These are phyloP conservation scores for Aspergillus novofumigatus DNA, from an alignment of 2,329 filamentous ascomycete genomes.

Conservation along the genomic window DNA sequence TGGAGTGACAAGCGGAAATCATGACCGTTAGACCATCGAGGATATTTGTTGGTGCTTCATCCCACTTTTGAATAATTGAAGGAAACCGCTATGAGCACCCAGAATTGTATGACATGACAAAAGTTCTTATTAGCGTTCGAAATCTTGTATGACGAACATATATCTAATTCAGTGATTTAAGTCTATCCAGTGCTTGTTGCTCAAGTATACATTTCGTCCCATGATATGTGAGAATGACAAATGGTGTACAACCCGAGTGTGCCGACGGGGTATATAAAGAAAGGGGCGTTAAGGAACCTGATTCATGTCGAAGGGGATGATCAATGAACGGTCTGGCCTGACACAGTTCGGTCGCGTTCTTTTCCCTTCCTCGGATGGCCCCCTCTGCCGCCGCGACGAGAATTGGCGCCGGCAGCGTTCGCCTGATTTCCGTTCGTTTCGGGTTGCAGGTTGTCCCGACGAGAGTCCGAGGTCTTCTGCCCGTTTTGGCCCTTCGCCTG, in stretches of 20 bases:
- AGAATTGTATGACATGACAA: neutral
- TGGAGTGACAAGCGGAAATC: neutral
- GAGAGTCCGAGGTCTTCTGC: conserved; percentile 12
- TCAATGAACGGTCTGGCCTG: neutral
- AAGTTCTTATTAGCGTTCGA: neutral
- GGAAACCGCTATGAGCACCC: rapidly evolving
- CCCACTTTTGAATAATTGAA: neutral
- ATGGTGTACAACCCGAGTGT: neutral
- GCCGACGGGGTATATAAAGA: neutral
- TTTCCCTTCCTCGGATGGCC: conserved; percentile 15
- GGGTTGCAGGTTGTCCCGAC: conserved; percentile 9
- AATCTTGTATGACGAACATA: neutral
- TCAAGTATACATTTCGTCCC: neutral
- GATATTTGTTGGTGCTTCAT: neutral
- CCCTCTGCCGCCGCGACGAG: conserved; percentile 22
- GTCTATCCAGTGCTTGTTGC: neutral
- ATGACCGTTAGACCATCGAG: neutral
- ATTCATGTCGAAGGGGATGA: neutral
- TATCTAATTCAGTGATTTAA: neutral
- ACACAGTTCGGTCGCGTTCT: conserved; percentile 7
- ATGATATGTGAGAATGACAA: neutral
- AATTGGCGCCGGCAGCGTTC: conserved; percentile 5
- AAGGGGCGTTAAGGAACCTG: neutral
- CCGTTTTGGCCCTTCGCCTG: conserved; percentile 1
- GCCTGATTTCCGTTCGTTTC: conserved; percentile 10